Conservation (phyloP, 2,329 filamentous ascomycete species). For the Bisporella sp. region DNA sequence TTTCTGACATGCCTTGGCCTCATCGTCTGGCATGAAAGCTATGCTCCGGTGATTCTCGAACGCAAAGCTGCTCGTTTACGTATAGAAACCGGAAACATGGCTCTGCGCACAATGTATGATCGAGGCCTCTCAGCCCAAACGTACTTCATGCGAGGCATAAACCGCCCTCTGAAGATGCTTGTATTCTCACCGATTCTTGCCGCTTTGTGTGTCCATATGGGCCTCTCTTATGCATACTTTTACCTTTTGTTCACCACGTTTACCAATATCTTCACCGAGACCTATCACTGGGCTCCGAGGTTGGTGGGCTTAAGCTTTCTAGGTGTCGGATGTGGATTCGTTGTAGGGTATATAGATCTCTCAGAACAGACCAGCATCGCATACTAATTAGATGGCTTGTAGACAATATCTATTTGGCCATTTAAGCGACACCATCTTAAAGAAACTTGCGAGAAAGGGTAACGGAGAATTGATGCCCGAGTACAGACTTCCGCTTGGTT, state of each 20-base stretch:
- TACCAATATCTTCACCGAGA: conserved; percentile 13
- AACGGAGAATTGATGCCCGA: conserved; percentile 28
- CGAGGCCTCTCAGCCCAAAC: neutral
- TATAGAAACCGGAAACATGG: conserved; percentile 32
- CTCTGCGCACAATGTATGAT: conserved; percentile 22
- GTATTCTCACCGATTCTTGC: conserved; percentile 27
- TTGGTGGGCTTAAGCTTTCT: conserved; percentile 38
- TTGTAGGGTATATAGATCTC: neutral
- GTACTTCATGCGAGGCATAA: neutral
- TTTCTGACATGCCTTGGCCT: neutral
- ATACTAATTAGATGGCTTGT: no score
- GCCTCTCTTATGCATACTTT: conserved; percentile 22
- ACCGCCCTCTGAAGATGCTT: neutral
- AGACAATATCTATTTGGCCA: conserved; percentile 12
- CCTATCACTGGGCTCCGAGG: conserved; percentile 35
- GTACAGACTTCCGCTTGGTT: conserved; percentile 34
- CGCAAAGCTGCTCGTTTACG: conserved; percentile 37
- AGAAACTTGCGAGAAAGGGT: conserved; percentile 30
- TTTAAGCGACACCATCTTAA: conserved; percentile 34
- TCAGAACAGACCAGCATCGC: no score
- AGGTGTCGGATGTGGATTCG: conserved; percentile 35
- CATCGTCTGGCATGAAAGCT: neutral
- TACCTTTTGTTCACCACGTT: conserved; percentile 20
- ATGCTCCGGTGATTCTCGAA: conserved; percentile 30
- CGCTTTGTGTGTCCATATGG: conserved; percentile 12